Evolutionary conservation across 805 yeast species (phyloP).

Genomic region (Brettanomyces bruxellensis): DNA sequence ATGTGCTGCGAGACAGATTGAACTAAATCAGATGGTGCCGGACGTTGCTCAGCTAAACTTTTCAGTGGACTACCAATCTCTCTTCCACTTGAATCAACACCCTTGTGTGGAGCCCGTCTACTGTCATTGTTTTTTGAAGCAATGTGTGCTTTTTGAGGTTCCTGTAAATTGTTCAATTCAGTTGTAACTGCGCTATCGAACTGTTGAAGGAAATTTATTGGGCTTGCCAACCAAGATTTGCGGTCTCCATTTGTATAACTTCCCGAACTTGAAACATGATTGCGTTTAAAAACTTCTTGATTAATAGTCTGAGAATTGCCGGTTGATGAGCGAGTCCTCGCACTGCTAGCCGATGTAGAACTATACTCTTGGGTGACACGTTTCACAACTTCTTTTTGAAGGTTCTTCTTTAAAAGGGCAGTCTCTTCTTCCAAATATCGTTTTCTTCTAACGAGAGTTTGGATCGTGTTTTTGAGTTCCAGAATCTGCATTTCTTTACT

Average conservation of each 20-base stretch:
- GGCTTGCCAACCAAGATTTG: constrained; percentile 33
- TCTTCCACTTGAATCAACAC: constrained; percentile 2
- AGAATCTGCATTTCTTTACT: constrained; percentile 60
- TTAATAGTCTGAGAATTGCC: no score
- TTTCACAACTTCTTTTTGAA: constrained; percentile 36
- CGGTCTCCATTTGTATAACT: background rate
- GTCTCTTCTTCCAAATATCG: constrained; percentile 39
- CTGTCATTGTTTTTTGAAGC: background rate
- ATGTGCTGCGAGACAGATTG: constrained; percentile 32
- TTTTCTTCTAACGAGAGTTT: constrained; percentile 31
- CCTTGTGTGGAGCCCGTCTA: constrained; percentile 9
- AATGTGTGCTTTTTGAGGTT: constrained; percentile 10
- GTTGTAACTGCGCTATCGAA: constrained; percentile 58
- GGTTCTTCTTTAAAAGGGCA: constrained; percentile 36
- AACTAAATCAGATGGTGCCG: constrained; percentile 19
- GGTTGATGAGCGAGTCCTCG: background rate
- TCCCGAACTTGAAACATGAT: background rate
- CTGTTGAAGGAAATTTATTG: constrained; percentile 54
- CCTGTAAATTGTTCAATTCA: constrained; percentile 49
- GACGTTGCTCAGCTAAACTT: constrained; percentile 10
- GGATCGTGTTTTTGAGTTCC: constrained; percentile 51
- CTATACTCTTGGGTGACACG: constrained; percentile 24
- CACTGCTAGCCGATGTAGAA: background rate
- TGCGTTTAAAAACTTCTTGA: no score
- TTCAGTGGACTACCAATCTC: constrained; percentile 20